Conservation (phyloP, 2,329 filamentous ascomycete species). For the Blumeria hordei region DNA sequence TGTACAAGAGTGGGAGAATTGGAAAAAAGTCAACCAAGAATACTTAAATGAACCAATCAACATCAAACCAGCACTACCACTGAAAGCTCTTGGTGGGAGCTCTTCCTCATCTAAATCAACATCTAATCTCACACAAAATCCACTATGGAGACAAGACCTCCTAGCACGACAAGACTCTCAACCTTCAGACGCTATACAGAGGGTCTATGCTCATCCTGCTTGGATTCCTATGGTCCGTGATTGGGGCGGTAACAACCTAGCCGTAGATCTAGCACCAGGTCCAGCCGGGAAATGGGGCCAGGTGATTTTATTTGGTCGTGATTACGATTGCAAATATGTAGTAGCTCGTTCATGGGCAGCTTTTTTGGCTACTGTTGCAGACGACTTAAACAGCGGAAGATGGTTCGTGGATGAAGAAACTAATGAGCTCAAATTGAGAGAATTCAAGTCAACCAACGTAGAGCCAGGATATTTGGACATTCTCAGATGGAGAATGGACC, state of each 20-base stretch:
- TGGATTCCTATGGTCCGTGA: constrained; percentile 95
- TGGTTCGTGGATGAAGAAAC: constrained; percentile 84
- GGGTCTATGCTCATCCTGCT: constrained; percentile 73
- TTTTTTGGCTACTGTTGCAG: constrained; percentile 67
- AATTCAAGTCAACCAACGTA: constrained; percentile 72
- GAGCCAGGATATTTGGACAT: constrained; percentile 91
- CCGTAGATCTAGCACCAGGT: constrained; percentile 76
- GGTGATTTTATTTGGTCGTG: constrained; percentile 84
- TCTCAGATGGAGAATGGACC: constrained; percentile 80
- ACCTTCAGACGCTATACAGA: constrained; percentile 66
- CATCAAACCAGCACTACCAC: constrained; percentile 35
- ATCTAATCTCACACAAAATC: constrained; percentile 26
- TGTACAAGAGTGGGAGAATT: constrained; percentile 91
- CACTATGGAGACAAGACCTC: constrained; percentile 66
- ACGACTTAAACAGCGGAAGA: constrained; percentile 75
- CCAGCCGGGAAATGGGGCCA: constrained; percentile 85
- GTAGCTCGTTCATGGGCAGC: constrained; percentile 77
- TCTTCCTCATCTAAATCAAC: constrained; percentile 44
- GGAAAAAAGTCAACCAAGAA: constrained; percentile 80
- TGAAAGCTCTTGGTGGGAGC: constrained; percentile 47
- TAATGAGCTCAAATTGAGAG: constrained; percentile 71
- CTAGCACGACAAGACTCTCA: constrained; percentile 69
- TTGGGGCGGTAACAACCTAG: constrained; percentile 96
- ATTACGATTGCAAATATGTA: constrained; percentile 98
- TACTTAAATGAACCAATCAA: constrained; percentile 35